A percentile compares a stretch with the other conserved stretches of the same genome.
These are phyloP conservation scores for Kluyveromyces nonfermentans DNA, from an alignment of 805 yeast genomes.

Conservation along the genomic window DNA sequence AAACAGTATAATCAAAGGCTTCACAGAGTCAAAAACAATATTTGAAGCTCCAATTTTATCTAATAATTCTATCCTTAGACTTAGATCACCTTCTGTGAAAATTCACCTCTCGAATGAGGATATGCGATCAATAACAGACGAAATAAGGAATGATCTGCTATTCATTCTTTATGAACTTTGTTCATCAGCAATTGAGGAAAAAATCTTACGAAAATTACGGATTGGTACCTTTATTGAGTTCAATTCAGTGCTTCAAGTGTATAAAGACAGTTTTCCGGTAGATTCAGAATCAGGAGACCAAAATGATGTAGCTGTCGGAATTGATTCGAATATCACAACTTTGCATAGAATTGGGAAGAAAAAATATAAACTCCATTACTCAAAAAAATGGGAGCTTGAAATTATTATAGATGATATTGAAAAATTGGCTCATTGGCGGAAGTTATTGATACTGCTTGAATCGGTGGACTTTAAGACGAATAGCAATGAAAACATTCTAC, in stretches of 20 bases:
- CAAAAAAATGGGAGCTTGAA: slow-evolving; percentile 25
- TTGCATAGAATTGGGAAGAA: slow-evolving; percentile 21
- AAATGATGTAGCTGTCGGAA: not conserved
- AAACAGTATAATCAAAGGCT: slow-evolving; percentile 1
- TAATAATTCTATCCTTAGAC: slow-evolving; percentile 25
- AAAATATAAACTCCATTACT: slow-evolving; percentile 20
- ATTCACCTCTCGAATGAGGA: slow-evolving; percentile 26
- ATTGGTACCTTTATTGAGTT: slow-evolving; percentile 20
- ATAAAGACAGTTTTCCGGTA: not conserved
- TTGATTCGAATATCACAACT: slow-evolving; percentile 12
- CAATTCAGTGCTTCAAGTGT: slow-evolving; percentile 7
- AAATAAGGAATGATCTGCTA: slow-evolving; percentile 19
- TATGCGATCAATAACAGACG: slow-evolving; percentile 18
- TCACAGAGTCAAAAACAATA: slow-evolving; percentile 8
- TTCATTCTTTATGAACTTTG: slow-evolving; percentile 23
- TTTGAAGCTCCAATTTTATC: slow-evolving; percentile 29
- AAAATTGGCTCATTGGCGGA: slow-evolving; percentile 18
- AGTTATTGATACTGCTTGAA: slow-evolving; percentile 14
- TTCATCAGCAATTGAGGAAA: slow-evolving; percentile 13
- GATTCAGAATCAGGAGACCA: not conserved
- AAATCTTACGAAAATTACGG: slow-evolving; percentile 17
- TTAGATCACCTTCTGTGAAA: slow-evolving; percentile 23
- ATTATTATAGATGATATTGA: slow-evolving; percentile 21
- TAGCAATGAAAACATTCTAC: slow-evolving; percentile 1
- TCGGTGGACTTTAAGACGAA: slow-evolving; percentile 7